Evolutionary conservation across 176 grass and related monocot species (phyloP), one percentile per base, ranked within the genome.

Genomic region (Saccharum officinarum): DNA sequence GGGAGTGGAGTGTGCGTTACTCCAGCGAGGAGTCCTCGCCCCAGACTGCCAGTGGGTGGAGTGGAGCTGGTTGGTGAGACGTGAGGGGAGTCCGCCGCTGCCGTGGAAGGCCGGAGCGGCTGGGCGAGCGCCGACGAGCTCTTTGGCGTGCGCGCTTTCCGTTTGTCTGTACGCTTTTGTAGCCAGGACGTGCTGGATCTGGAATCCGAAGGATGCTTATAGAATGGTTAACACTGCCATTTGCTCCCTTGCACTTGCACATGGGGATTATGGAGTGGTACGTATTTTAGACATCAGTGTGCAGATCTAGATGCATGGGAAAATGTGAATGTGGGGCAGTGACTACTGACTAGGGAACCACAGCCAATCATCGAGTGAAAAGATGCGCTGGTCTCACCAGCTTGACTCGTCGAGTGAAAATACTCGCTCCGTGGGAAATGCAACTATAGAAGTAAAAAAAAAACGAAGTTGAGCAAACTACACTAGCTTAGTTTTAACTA

Each of bases 1-100:
- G 22, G 82, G 57, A 64, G 77, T 80, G 81, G 89, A 91, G 89
- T 87, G 81, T 70, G 85, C 28, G 76, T 76, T 87, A 91, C 85
- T 87, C 69, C 69, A 60, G 54, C 17, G 39, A 23, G n/a, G 25
- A 68, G 73, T 20, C 8, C 57, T n/a, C 22, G n/a, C 20, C 54
- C 7, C 54, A 26, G 59, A 38, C 37, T 26, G 8, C 36, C 74
- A 69, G 75, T 67, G 39, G 89, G 45, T 80, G 80, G 79, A 10
- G 38, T 8, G 28, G 34, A 39, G 36, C 31, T 41, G 70, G 85
- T 91, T 84, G 85, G 81, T 84, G 50, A 63, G 39, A 69, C 57
- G 67, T 34, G 20, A 71, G 36, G 25, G 9, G 39, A 79, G 81
- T 67, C 77, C 70, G 12, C 55, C 67, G 42, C 31, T 59, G 59